Evolutionary conservation across 2,329 filamentous ascomycete species (phyloP).

Genomic region (Onygena corvina): DNA sequence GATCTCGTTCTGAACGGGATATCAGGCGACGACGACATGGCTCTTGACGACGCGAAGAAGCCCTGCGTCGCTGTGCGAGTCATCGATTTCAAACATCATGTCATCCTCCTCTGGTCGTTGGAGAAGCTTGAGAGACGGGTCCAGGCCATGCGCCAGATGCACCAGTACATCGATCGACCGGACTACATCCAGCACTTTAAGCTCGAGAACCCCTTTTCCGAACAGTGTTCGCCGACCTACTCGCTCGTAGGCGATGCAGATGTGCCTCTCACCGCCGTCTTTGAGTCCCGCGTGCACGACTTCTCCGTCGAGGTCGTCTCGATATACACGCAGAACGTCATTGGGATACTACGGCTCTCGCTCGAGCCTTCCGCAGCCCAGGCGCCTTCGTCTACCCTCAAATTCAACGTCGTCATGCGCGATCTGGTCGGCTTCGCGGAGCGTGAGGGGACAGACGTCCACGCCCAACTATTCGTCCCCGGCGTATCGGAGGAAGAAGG

Average conservation of each 20-base stretch:
- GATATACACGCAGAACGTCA: constrained; percentile 78
- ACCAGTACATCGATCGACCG: constrained; percentile 89
- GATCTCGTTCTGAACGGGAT: constrained; percentile 91
- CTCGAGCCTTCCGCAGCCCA: constrained; percentile 88
- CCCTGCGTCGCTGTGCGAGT: constrained; percentile 85
- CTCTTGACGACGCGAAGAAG: constrained; percentile 68
- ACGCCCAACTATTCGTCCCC: constrained; percentile 92
- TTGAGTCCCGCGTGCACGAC: constrained; percentile 88
- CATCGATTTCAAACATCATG: constrained; percentile 74
- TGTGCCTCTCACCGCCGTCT: constrained; percentile 82
- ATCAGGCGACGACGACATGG: constrained; percentile 70
- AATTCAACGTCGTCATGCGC: constrained; percentile 98
- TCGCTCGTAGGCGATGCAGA: constrained; percentile 87
- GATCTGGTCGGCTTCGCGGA: constrained; percentile 91
- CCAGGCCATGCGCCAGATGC: constrained; percentile 87
- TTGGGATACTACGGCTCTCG: constrained; percentile 82
- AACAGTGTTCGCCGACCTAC: constrained; percentile 81
- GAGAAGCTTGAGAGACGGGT: constrained; percentile 83
- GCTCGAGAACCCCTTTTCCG: constrained; percentile 83
- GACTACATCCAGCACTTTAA: constrained; percentile 90
- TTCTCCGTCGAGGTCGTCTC: constrained; percentile 83
- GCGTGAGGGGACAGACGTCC: constrained; percentile 86
- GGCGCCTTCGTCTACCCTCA: constrained; percentile 80
- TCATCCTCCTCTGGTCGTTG: constrained; percentile 87
- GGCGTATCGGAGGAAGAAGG: constrained; percentile 70